Evolutionary conservation across 208 protist species (phyloP).

Genomic region (Trypanosoma lewisi): DNA sequence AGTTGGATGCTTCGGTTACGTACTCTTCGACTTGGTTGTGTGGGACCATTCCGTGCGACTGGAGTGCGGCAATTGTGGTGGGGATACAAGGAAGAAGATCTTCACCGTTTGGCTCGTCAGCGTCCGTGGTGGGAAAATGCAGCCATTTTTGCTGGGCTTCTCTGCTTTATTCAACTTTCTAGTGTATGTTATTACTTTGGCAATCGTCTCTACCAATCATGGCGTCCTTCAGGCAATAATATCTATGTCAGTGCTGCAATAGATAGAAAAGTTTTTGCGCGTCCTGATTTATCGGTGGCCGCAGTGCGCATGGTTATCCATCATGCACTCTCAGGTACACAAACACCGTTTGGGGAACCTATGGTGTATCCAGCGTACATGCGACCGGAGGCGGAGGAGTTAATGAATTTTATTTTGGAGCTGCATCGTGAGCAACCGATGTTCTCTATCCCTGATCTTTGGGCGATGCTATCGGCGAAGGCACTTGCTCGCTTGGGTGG

Average conservation of each 20-base stretch:
- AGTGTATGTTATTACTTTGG: conserved; percentile 56
- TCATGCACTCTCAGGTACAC: conserved; percentile 61
- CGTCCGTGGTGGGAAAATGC: conserved; percentile 85
- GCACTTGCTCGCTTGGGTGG: conserved; percentile 74
- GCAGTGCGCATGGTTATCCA: conserved; percentile 77
- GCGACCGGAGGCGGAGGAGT: conserved; percentile 58
- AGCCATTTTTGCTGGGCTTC: conserved; percentile 59
- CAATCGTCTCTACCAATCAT: conserved; percentile 73
- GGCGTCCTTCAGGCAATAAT: conserved; percentile 68
- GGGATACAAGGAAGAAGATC: conserved; percentile 56
- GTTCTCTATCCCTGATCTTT: conserved; percentile 81
- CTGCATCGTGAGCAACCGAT: conserved; percentile 61
- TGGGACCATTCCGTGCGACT: conserved; percentile 21
- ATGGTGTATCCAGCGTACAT: conserved; percentile 73
- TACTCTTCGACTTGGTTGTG: conserved; percentile 1
- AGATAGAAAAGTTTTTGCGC: conserved; percentile 69
- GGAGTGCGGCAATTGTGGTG: conserved; percentile 35
- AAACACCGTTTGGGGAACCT: conserved; percentile 77
- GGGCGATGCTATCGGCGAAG: conserved; percentile 72
- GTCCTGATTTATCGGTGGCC: conserved; percentile 77
- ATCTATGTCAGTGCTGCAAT: conserved; percentile 49
- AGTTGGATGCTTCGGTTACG: conserved; percentile 22
- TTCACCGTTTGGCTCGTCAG: conserved; percentile 73
- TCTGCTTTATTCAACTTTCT: conserved; percentile 68
- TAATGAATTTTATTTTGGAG: conserved; percentile 61